Conservation (phyloP, 495 filamentous ascomycete species). For the Daldinia childiae region DNA sequence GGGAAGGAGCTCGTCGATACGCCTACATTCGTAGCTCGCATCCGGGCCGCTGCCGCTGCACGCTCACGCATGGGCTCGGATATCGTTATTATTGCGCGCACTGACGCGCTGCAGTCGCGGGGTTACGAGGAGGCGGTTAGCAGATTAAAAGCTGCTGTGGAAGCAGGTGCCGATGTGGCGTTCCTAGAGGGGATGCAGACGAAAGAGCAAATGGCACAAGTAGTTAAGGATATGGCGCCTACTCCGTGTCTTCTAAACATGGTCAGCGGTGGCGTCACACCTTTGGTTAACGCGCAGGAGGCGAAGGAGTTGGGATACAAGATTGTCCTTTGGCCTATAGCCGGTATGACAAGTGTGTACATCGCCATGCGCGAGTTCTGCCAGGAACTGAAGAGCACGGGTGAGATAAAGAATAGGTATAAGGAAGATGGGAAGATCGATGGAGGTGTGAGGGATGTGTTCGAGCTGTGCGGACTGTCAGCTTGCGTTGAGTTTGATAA, state of each 20-base stretch:
- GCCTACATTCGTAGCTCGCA: constrained; percentile 64
- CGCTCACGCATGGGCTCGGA: constrained; percentile 57
- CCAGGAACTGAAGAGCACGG: constrained; percentile 58
- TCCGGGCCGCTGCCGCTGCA: constrained; percentile 56
- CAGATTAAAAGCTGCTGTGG: constrained; percentile 64
- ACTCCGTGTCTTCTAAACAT: constrained; percentile 70
- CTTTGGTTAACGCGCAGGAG: constrained; percentile 63
- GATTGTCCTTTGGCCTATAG: constrained; percentile 70
- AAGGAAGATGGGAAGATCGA: constrained; percentile 51
- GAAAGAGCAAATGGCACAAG: constrained; percentile 62
- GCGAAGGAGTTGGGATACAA: constrained; percentile 69
- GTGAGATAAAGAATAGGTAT: constrained; percentile 47
- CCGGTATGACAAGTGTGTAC: constrained; percentile 61
- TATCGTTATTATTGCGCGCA: constrained; percentile 75
- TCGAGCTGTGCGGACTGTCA: constrained; percentile 64
- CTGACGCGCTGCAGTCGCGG: constrained; percentile 69
- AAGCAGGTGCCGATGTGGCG: constrained; percentile 69
- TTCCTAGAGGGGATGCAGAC: constrained; percentile 71
- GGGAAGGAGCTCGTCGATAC: constrained; percentile 69
- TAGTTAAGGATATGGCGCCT: constrained; percentile 60
- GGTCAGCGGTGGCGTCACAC: constrained; percentile 69
- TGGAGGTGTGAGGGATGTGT: constrained; percentile 69
- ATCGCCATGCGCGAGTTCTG: constrained; percentile 59
- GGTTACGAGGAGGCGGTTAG: constrained; percentile 70
- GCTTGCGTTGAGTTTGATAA: constrained; percentile 52